phyloP scores from a whole-genome alignment of 2,329 filamentous ascomycete species.

The Claviceps humidiphila region DNA sequence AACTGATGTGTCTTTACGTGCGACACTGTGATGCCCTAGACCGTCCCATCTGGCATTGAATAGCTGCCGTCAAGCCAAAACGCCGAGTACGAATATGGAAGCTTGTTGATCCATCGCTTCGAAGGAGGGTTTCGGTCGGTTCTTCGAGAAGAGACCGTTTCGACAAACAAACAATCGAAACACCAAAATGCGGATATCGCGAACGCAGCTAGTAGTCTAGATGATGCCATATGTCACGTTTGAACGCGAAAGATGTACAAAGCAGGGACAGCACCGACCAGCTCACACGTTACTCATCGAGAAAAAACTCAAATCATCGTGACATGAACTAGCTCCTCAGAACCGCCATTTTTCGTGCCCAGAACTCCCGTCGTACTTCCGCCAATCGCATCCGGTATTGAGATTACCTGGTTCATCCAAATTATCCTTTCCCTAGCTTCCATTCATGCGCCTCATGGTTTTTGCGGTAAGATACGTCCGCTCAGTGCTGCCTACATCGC shows the following conservation, averaged over 20 bases:
- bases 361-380: background rate
- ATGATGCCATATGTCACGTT: no score
- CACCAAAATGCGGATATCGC: no score
- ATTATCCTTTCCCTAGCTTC: no score
- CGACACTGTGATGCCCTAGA: no score
- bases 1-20: no score
- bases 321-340: background rate
- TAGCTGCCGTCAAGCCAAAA: background rate
- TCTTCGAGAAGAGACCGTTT: background rate
- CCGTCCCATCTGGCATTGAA: background rate
- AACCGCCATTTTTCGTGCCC: background rate
- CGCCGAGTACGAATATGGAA: no score
- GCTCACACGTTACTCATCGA: no score
- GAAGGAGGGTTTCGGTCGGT: background rate
- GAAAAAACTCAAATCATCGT: background rate
- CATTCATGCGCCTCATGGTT: background rate
- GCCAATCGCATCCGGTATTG: background rate
- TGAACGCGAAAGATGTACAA: background rate
- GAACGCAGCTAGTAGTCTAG: background rate
- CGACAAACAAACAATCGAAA: background rate
- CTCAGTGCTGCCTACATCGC: background rate
- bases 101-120: background rate
- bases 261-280: background rate
- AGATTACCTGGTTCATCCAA: background rate
- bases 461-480: background rate